These are phyloP conservation scores for Fraxinus quadrangulata DNA, from an alignment of 257 asterid species.

Conservation along the genomic window DNA sequence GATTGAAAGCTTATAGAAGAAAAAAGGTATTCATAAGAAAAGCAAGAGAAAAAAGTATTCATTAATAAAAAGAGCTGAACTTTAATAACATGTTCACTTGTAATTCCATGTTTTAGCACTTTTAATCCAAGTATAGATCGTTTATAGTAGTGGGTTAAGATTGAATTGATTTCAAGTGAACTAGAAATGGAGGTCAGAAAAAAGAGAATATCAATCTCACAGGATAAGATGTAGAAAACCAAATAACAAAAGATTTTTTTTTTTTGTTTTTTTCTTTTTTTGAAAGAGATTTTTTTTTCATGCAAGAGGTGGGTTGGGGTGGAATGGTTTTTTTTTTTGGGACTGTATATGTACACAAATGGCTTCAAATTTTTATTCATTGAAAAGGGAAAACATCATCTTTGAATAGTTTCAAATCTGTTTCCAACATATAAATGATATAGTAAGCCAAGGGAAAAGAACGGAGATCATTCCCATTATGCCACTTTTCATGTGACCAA, in stretches of 20 bases:
- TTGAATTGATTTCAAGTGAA: background rate
- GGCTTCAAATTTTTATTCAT: background rate
- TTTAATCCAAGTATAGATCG: background rate
- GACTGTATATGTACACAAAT: no score
- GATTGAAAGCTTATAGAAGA: background rate
- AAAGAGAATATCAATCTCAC: no score
- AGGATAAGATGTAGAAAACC: no score
- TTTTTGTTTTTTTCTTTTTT: no score
- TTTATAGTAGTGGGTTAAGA: background rate
- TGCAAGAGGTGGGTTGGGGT: no score
- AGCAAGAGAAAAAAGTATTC: no score
- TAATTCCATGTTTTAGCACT: background rate
- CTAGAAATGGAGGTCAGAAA: background rate
- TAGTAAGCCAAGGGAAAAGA: background rate
- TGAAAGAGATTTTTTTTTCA: no score
- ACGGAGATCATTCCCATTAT: background rate
- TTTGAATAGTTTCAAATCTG: background rate
- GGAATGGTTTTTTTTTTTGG: no score
- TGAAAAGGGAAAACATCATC: background rate
- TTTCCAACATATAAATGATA: background rate
- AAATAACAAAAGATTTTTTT: no score
- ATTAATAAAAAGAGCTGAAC: background rate
- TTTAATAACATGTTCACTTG: background rate
- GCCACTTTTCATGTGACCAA: background rate
- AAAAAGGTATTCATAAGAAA: background rate